A percentile compares a stretch with the other conserved stretches of the same genome.
phyloP scores from a whole-genome alignment of 2,329 filamentous ascomycete species.

The Monilinia laxa region DNA sequence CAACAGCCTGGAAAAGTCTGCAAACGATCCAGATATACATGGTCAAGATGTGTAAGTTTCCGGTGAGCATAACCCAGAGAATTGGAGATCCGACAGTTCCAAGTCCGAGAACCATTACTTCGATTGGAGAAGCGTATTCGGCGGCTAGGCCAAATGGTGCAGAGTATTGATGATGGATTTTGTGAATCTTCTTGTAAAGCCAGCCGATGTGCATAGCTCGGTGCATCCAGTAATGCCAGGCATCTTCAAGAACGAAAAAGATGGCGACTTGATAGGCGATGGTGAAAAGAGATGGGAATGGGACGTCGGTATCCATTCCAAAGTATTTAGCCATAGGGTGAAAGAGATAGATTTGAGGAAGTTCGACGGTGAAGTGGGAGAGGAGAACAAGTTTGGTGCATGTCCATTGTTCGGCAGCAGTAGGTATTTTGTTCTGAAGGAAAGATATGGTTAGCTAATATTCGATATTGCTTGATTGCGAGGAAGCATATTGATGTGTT shows the following conservation, averaged over 20 bases:
- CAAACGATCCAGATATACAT: conserved; percentile 97
- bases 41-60: conserved; percentile 88
- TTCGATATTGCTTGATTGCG: not conserved
- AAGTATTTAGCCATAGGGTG: conserved; percentile 93
- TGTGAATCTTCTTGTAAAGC: conserved; percentile 95
- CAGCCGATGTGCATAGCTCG: conserved; percentile 90
- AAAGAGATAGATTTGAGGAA: conserved; percentile 99
- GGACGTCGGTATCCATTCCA: conserved; percentile 82
- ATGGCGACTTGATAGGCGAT: conserved; percentile 90
- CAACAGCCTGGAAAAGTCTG: conserved; percentile 95
- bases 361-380: conserved; percentile 95
- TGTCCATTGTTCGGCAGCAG: conserved; percentile 88
- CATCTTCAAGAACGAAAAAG: conserved; percentile 94
- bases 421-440: conserved; percentile 69
- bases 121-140: conserved; percentile 96
- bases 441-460: not conserved
- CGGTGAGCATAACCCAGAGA: conserved; percentile 77
- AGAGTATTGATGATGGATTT: conserved; percentile 98
- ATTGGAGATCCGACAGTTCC: conserved; percentile 83
- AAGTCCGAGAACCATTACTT: conserved; percentile 90
- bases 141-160: conserved; percentile 95
- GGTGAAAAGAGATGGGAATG: conserved; percentile 81
- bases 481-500: not conserved
- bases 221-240: conserved; percentile 98
- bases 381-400: conserved; percentile 91